Evolutionary conservation across 768 basidiomycete species (phyloP), one percentile per base, ranked within the genome.

Genomic region (Collybia sordida): DNA sequence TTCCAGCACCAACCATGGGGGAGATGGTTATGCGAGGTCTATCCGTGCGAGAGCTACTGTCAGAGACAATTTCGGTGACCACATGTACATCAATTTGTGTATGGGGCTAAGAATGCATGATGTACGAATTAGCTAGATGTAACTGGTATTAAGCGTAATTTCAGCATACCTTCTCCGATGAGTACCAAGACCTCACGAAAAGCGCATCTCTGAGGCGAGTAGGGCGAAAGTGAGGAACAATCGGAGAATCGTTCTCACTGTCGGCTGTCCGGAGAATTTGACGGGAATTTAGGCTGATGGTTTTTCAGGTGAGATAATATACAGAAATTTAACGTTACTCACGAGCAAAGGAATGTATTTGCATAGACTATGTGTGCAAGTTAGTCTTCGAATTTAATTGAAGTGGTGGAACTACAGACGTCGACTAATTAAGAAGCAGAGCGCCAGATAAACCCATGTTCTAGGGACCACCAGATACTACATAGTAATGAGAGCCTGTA

Each of bases 321-420:
- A 37, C 23, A 49, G 38, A 43, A 41, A 19, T 25, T 27, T 41
- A 25, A 14, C 19, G 4, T 7, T 17, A 53, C 65, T 38, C 48
- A 70, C 68, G 64, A 61, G 49, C 58, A 65, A 56, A 68, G 61
- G 58, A 68, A 67, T 9, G 66, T 68, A 41, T 64, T 67, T 39
- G 66, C 62, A 50, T 70, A 68, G 24, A 68, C 66, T 68, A 34
- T 27, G 8, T 15, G 6, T 37, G 9, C 19, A 27, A 6, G 31
- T 47, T 7, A 28, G 18, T 52, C 9, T 34, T 6, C 17, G 8
- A 18, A 19, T 2, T 17, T 28, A 23, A 36, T 28, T 6, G 8
- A 31, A 14, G 18, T 28, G 22, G 7, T 31, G 38, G 9, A 25
- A 38, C 15, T 18, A 59, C 65, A 48, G 48, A 68, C 66, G 56